phyloP scores from a whole-genome alignment of 352 stramenopile genomes.

The Globisporangium irregulare region DNA sequence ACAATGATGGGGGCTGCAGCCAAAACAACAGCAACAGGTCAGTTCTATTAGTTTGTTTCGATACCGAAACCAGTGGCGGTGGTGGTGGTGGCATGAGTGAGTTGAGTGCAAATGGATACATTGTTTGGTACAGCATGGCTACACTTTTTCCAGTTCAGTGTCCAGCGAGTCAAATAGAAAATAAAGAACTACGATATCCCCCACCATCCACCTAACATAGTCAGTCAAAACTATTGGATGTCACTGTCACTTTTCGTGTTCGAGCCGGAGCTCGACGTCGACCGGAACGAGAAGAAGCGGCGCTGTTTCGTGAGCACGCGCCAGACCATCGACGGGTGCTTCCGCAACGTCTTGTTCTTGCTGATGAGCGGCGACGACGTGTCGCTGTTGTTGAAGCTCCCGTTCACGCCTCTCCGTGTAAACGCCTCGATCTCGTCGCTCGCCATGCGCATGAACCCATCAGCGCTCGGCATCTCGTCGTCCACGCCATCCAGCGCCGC shows the following conservation, averaged over 20 bases:
- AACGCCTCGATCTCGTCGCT: constrained; percentile 49
- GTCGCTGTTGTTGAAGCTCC: not conserved
- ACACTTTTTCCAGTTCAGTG: not conserved
- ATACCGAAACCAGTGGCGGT: not conserved
- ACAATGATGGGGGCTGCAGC: not conserved
- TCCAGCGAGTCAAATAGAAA: not conserved
- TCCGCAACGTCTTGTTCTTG: not conserved
- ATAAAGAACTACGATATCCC: not conserved
- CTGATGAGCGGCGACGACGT: not conserved
- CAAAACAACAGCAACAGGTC: not conserved
- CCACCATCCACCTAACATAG: not conserved
- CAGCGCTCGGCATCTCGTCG: constrained; percentile 49
- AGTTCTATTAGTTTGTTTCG: not conserved
- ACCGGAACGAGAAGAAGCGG: constrained; percentile 57
- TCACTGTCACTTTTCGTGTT: constrained; percentile 13
- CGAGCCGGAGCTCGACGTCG: constrained; percentile 19
- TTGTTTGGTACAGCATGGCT: not conserved
- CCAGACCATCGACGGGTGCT: constrained; percentile 29
- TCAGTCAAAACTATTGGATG: not conserved
- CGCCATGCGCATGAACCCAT: constrained; percentile 78
- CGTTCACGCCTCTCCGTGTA: not conserved
- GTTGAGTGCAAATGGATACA: not conserved
- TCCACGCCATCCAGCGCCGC: constrained; percentile 9
- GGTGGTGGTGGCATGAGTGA: not conserved
- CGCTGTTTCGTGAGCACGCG: constrained; percentile 50